phyloP scores from a whole-genome alignment of 345 rosid species.

The Lagerstroemia speciosa region DNA sequence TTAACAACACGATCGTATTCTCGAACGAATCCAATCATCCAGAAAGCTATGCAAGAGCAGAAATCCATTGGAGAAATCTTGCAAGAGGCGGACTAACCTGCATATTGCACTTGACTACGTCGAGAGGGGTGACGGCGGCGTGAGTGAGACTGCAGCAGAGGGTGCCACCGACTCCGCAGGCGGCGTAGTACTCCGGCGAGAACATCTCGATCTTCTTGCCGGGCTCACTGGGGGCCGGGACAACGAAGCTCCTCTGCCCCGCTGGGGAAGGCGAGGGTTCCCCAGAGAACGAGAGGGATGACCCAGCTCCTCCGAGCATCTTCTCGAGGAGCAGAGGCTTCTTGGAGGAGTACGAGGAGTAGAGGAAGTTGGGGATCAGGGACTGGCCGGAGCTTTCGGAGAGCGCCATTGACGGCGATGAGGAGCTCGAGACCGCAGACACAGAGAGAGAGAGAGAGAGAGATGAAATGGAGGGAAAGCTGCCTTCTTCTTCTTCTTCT shows the following conservation, averaged over 20 bases:
- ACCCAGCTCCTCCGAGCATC: slow-evolving; percentile 13
- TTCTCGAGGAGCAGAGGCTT: slow-evolving; percentile 20
- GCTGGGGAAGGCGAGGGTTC: slow-evolving; percentile 9
- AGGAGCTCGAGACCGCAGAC: no score
- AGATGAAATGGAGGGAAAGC: no score
- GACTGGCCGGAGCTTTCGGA: slow-evolving; percentile 37
- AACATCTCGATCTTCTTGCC: slow-evolving; percentile 66
- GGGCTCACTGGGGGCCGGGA: slow-evolving; percentile 64
- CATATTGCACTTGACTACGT: slow-evolving; percentile 72
- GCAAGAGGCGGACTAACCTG: not conserved
- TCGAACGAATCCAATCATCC: no score
- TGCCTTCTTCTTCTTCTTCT: no score
- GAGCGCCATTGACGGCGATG: slow-evolving; percentile 29
- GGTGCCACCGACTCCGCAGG: slow-evolving; percentile 80
- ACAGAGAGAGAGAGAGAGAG: no score
- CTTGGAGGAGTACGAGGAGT: slow-evolving; percentile 35
- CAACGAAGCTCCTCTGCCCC: slow-evolving; percentile 19
- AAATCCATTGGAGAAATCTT: not conserved
- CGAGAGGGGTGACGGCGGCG: slow-evolving; percentile 92
- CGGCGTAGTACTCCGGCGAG: slow-evolving; percentile 78
- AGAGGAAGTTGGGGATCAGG: slow-evolving; percentile 64
- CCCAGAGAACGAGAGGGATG: slow-evolving; percentile 13
- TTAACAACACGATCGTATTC: not conserved
- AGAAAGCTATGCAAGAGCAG: no score
- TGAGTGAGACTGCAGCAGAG: slow-evolving; percentile 96